phyloP scores from a whole-genome alignment of 768 basidiomycete species.

The Lentinula sp. region DNA sequence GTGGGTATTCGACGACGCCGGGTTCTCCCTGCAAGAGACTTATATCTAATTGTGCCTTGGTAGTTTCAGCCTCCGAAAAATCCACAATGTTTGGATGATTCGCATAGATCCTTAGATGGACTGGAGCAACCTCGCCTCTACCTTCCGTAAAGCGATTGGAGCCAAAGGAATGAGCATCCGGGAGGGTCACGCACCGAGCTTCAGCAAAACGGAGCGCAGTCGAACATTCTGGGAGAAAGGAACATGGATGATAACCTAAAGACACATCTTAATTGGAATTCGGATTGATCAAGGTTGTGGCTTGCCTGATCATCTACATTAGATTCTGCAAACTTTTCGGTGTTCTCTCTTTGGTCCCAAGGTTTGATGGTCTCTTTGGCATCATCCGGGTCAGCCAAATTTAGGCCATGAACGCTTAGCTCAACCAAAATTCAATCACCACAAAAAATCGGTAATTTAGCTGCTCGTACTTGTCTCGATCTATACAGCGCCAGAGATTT shows the following conservation, averaged over 20 bases:
- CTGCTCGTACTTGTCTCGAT: constrained; percentile 57
- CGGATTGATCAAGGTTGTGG: neutral
- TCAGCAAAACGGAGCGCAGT: constrained; percentile 67
- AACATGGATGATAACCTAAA: constrained; percentile 73
- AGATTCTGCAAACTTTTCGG: constrained; percentile 60
- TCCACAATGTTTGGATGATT: constrained; percentile 74
- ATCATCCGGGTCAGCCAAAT: constrained; percentile 74
- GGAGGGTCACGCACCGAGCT: constrained; percentile 51
- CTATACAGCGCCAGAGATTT: constrained; percentile 55
- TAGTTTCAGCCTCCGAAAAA: constrained; percentile 65
- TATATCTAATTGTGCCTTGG: constrained; percentile 67
- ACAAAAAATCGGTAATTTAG: neutral
- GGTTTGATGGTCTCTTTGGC: constrained; percentile 75
- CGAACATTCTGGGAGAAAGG: constrained; percentile 78
- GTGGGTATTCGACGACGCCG: constrained; percentile 67
- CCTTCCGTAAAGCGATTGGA: constrained; percentile 31
- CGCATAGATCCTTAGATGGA: constrained; percentile 68
- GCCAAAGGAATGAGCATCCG: constrained; percentile 1
- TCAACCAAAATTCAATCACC: constrained; percentile 11
- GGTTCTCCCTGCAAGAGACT: constrained; percentile 66
- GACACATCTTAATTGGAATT: constrained; percentile 8
- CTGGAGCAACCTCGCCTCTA: constrained; percentile 71
- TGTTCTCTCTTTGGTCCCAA: constrained; percentile 75
- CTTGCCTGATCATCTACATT: constrained; percentile 81
- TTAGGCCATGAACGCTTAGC: constrained; percentile 73